These are phyloP conservation scores for Gillenia trifoliata DNA, from an alignment of 306 rosid species.

Conservation along the genomic window DNA sequence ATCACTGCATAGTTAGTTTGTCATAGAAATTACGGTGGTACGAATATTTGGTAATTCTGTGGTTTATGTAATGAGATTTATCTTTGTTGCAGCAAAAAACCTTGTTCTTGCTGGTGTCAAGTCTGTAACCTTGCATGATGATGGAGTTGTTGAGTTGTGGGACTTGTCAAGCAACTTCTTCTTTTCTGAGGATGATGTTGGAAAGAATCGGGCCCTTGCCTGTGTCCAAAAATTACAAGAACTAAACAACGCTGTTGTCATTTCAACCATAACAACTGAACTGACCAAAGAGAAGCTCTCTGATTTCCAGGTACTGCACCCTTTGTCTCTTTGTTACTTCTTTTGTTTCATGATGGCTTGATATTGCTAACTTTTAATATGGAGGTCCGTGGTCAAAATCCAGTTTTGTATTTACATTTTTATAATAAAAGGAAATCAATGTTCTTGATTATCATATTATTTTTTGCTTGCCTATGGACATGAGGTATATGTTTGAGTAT, in stretches of 20 bases:
- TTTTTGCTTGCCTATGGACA: background rate
- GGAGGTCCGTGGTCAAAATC: background rate
- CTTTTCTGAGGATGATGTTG: slow-evolving; percentile 16
- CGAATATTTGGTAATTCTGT: background rate
- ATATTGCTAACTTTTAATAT: background rate
- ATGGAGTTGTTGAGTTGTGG: slow-evolving; percentile 19
- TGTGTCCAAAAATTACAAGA: slow-evolving; percentile 24
- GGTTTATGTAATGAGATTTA: background rate
- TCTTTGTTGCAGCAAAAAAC: slow-evolving; percentile 21
- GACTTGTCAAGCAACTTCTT: slow-evolving; percentile 22
- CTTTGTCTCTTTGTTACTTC: background rate
- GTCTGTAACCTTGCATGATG: slow-evolving; percentile 26
- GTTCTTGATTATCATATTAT: background rate
- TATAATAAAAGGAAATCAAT: background rate
- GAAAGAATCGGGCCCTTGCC: slow-evolving; percentile 20
- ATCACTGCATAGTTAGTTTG: background rate
- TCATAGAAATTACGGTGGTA: too few species aligned
- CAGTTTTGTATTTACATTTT: background rate
- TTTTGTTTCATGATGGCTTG: background rate
- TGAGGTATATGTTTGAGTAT: background rate
- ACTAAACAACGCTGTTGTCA: slow-evolving; percentile 18
- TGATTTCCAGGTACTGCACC: slow-evolving; percentile 15
- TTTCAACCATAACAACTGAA: slow-evolving; percentile 7
- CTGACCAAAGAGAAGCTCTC: slow-evolving; percentile 18
- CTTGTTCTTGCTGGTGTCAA: slow-evolving; percentile 28